Conservation (phyloP, 148 eudicot genomes). For the Nyssa sinensis region DNA sequence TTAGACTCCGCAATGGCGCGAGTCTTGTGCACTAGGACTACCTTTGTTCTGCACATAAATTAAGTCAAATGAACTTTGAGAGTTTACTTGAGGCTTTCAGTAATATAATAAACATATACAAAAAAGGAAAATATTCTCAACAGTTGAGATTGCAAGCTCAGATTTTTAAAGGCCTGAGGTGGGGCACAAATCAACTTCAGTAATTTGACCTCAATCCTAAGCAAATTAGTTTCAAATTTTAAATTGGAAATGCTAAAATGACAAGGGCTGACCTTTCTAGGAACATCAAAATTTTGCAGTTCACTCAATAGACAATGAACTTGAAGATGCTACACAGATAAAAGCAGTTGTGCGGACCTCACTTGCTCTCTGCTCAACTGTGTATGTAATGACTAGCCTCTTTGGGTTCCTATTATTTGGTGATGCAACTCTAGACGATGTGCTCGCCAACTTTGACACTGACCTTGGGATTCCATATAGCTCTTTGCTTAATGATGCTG, state of each 20-base stretch:
- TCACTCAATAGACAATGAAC: conserved; percentile 80
- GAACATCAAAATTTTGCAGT: conserved; percentile 41
- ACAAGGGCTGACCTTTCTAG: conserved; percentile 5
- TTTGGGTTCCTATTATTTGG: conserved; percentile 92
- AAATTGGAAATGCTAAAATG: too few relatives aligned
- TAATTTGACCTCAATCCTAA: not conserved
- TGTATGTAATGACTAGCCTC: conserved; percentile 76
- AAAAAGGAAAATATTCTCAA: not conserved
- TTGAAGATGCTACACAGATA: conserved; percentile 65
- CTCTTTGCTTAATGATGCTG: conserved; percentile 61
- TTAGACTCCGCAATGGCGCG: too few relatives aligned
- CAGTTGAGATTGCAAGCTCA: not conserved
- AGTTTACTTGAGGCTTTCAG: not conserved
- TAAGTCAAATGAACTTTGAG: not conserved
- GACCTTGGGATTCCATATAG: conserved; percentile 84
- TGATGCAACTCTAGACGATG: conserved; percentile 79
- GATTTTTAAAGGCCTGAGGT: not conserved
- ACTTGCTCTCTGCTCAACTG: conserved; percentile 67
- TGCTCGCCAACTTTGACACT: conserved; percentile 82
- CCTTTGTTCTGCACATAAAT: not conserved
- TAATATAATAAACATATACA: not conserved
- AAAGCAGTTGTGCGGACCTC: conserved; percentile 60
- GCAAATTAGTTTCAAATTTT: not conserved
- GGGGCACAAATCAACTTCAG: conserved; percentile 4
- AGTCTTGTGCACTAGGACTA: too few relatives aligned